Evolutionary conservation across 257 asterid species (phyloP).

Genomic region (Lycium barbarum): DNA sequence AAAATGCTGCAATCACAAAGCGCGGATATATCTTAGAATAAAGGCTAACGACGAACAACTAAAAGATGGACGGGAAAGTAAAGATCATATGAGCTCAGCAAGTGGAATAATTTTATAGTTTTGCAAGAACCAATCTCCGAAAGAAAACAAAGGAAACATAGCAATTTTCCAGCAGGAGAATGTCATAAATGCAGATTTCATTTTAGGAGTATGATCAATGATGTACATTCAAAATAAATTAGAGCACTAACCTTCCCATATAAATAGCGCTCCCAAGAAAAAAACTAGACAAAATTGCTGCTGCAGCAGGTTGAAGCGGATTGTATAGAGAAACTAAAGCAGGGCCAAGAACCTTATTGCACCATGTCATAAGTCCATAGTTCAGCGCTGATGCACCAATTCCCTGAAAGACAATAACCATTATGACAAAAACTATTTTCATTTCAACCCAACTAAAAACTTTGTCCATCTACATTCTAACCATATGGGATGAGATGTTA

Average conservation of each 20-base stretch:
- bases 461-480: not conserved
- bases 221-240: not conserved
- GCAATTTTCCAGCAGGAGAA: not conserved
- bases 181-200: not conserved
- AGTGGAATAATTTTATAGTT: not conserved
- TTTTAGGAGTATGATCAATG: not conserved
- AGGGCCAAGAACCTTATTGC: slow-evolving; percentile 87
- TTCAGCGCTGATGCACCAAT: slow-evolving; percentile 84
- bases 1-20: slow-evolving; percentile 60
- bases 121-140: not conserved
- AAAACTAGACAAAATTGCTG: slow-evolving; percentile 78
- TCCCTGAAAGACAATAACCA: slow-evolving; percentile 55
- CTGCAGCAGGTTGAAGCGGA: slow-evolving; percentile 94
- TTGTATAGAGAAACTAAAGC: slow-evolving; percentile 84
- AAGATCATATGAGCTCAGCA: not conserved
- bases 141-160: slow-evolving; percentile 9
- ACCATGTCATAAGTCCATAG: slow-evolving; percentile 87
- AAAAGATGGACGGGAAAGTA: not conserved
- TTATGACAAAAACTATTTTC: not conserved
- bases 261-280: slow-evolving; percentile 92
- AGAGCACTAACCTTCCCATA: slow-evolving; percentile 73
- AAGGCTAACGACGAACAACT: slow-evolving; percentile 7
- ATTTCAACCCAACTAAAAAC: not conserved
- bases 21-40: not conserved
- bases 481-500: not conserved